A percentile compares a stretch with the other conserved stretches of the same genome.
These are phyloP conservation scores for Acacia melanoxylon DNA, from an alignment of 306 rosid species.

Conservation along the genomic window DNA sequence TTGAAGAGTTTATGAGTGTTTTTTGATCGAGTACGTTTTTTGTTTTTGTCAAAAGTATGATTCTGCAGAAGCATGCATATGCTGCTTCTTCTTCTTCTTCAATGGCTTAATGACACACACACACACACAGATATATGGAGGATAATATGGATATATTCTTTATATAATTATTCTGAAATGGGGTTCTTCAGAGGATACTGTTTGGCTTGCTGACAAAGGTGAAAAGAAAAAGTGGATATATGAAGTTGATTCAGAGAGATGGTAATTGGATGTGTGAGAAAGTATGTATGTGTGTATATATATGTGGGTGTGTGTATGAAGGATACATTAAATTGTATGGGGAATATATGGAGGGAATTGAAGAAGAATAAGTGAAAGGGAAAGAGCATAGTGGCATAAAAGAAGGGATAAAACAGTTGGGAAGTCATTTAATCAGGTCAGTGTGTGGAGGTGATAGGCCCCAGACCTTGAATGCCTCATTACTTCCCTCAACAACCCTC, in stretches of 20 bases:
- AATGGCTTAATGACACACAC: neutral
- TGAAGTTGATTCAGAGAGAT: neutral
- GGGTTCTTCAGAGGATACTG: neutral
- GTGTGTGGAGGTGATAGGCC: slow-evolving; percentile 25
- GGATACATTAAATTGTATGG: neutral
- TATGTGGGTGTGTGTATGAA: neutral
- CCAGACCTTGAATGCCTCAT: slow-evolving; percentile 62
- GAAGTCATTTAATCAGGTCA: slow-evolving; percentile 12
- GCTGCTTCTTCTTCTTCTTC: neutral
- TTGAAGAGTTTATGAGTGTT: neutral
- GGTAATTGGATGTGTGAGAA: neutral
- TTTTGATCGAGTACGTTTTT: neutral
- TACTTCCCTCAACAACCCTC: slow-evolving; percentile 60
- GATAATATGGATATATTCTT: too few relatives aligned
- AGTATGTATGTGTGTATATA: neutral
- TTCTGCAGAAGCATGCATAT: neutral
- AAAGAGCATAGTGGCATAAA: neutral
- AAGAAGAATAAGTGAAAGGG: slow-evolving; percentile 26
- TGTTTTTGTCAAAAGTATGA: neutral
- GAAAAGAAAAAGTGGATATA: neutral
- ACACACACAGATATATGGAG: too few relatives aligned
- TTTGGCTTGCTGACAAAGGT: slow-evolving; percentile 27
- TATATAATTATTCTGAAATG: neutral
- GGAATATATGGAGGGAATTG: neutral
- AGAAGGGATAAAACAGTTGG: neutral